Evolutionary conservation across 169 alveolate genomes (phyloP).

Genomic region (Hepatocystis sp.): DNA sequence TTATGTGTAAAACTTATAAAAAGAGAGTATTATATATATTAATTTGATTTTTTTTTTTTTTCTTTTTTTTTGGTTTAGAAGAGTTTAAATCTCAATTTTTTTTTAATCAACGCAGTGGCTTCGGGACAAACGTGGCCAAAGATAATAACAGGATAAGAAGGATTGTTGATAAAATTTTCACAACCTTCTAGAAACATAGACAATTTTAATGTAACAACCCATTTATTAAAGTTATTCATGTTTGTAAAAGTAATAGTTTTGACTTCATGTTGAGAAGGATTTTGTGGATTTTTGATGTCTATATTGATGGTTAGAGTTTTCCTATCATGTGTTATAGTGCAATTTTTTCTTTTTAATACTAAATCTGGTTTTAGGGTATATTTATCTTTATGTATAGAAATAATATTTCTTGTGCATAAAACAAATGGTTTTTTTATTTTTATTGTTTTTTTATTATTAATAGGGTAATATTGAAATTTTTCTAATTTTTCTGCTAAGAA

Average conservation of each 20-base stretch:
- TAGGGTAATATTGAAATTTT: slow-evolving; percentile 43
- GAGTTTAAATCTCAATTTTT: too few relatives aligned
- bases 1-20: too few relatives aligned
- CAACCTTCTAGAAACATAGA: slow-evolving; percentile 80
- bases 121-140: slow-evolving; percentile 86
- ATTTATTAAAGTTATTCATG: slow-evolving; percentile 76
- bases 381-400: slow-evolving; percentile 79
- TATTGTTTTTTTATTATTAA: slow-evolving; percentile 49
- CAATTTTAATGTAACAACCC: slow-evolving; percentile 82
- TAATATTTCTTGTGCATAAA: slow-evolving; percentile 76
- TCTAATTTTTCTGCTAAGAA: slow-evolving; percentile 28
- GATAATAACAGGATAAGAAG: slow-evolving; percentile 79
- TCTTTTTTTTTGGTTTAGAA: too few relatives aligned
- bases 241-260: slow-evolving; percentile 43
- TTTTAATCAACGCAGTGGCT: slow-evolving; percentile 70
- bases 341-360: slow-evolving; percentile 74
- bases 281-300: slow-evolving; percentile 15
- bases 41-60: too few relatives aligned
- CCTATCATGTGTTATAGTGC: slow-evolving; percentile 65
- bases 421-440: slow-evolving; percentile 79
- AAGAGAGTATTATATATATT: too few relatives aligned
- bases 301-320: slow-evolving; percentile 71
- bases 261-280: slow-evolving; percentile 8
- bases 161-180: slow-evolving; percentile 42
- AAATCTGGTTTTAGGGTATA: slow-evolving; percentile 79